Conservation (phyloP, 306 rosid species). For the Malus orientalis region DNA sequence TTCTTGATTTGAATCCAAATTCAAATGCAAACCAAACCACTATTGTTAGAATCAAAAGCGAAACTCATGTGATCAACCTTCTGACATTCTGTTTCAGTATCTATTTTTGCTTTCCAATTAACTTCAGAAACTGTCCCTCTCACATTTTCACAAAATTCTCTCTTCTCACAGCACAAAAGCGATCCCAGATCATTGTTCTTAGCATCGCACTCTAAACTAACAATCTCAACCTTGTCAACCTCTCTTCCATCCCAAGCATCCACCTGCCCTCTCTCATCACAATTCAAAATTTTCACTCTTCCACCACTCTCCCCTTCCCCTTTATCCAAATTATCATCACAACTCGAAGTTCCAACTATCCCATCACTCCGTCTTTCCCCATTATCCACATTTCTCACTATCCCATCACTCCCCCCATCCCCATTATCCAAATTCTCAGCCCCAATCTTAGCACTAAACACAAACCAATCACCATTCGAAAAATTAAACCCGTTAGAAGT, state of each 20-base stretch:
- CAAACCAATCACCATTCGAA: no score
- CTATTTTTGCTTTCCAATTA: conserved; percentile 1
- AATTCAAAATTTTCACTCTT: conserved; percentile 1
- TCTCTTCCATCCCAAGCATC: conserved; percentile 13
- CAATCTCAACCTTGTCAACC: conserved; percentile 12
- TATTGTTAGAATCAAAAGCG: conserved; percentile 28
- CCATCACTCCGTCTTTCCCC: background rate
- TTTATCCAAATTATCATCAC: conserved; percentile 19
- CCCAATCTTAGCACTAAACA: no score
- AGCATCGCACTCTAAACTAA: conserved; percentile 38
- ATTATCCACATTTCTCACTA: background rate
- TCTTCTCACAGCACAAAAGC: conserved; percentile 7
- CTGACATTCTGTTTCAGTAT: conserved; percentile 8
- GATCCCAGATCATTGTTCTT: conserved; percentile 13
- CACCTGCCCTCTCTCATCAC: conserved; percentile 3
- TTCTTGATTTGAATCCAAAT: no score
- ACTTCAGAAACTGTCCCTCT: conserved; percentile 15
- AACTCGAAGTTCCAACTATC: background rate
- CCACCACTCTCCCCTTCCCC: background rate
- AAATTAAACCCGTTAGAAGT: no score
- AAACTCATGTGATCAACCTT: conserved; percentile 12
- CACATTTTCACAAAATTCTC: conserved; percentile 2
- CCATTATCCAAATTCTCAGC: conserved; percentile 7
- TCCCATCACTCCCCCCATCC: background rate
- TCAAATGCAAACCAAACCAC: background rate